A percentile compares a stretch with the other conserved stretches of the same genome.
These are phyloP conservation scores for Aspergillus kassunensis DNA, from an alignment of 495 filamentous ascomycete genomes.

Conservation along the genomic window DNA sequence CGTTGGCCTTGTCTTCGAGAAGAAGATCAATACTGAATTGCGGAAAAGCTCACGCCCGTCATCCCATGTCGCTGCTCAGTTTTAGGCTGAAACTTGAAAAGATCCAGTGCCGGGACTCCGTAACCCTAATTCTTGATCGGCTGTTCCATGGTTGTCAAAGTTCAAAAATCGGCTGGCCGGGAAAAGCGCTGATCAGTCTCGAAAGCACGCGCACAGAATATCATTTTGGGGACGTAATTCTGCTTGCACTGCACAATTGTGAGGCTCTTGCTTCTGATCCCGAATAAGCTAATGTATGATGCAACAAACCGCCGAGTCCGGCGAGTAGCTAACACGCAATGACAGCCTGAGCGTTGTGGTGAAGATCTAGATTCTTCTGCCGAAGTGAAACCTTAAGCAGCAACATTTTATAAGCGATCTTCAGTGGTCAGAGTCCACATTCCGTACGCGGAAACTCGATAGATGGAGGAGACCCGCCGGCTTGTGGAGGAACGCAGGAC, in stretches of 20 bases:
- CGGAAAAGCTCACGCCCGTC: slow-evolving; percentile 16
- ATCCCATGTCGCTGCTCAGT: too few relatives aligned
- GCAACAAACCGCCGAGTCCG: not conserved
- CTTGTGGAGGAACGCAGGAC: not conserved
- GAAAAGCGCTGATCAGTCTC: not conserved
- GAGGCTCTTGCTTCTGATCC: not conserved
- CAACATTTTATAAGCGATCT: not conserved
- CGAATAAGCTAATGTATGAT: not conserved
- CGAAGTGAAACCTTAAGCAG: not conserved
- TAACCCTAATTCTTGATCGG: slow-evolving; percentile 3
- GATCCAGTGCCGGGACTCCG: not conserved
- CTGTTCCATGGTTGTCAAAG: slow-evolving; percentile 1
- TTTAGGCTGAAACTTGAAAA: not conserved
- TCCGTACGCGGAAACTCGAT: not conserved
- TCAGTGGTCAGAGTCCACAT: not conserved
- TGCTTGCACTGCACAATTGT: not conserved
- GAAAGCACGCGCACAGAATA: not conserved
- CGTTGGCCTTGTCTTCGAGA: not conserved
- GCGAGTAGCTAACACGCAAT: not conserved
- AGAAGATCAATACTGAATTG: slow-evolving; percentile 14
- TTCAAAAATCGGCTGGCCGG: not conserved
- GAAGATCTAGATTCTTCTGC: not conserved
- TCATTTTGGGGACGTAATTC: not conserved
- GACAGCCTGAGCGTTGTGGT: not conserved
- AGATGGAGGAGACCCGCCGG: not conserved